A percentile compares a stretch with the other conserved stretches of the same genome.
phyloP scores from a whole-genome alignment of 495 filamentous ascomycete species.

The Daldinia decipiens region DNA sequence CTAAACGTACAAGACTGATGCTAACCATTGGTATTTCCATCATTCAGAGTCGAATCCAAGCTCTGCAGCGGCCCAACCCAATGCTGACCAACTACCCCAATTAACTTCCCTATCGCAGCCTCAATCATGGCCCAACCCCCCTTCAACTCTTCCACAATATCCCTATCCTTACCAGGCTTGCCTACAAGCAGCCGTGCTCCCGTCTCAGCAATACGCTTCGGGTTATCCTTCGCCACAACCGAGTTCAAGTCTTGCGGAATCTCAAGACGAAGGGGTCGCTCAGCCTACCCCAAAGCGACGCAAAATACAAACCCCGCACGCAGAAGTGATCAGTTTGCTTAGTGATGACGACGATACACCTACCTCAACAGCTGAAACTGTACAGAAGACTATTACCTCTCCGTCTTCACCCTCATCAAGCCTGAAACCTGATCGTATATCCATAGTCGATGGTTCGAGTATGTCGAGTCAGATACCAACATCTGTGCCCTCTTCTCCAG shows the following conservation, averaged over 20 bases:
- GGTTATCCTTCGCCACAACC: background rate
- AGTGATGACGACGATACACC: conserved; percentile 22
- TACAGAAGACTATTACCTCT: background rate
- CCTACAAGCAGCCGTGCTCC: background rate
- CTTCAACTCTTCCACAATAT: background rate
- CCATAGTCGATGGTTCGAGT: background rate
- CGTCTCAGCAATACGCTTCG: conserved; percentile 1
- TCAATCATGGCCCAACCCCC: conserved; percentile 3
- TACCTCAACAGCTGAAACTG: background rate
- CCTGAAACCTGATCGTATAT: background rate
- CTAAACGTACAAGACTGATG: background rate
- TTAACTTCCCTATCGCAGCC: background rate
- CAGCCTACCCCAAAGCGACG: conserved; percentile 18
- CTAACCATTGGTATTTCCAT: background rate
- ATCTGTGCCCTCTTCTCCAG: conserved; percentile 17
- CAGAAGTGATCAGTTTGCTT: conserved; percentile 29
- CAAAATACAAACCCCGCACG: background rate
- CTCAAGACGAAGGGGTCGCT: background rate
- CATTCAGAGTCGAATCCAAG: background rate
- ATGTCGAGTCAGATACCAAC: conserved; percentile 1
- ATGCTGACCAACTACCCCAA: background rate
- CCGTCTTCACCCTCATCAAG: background rate
- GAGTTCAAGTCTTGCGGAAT: background rate
- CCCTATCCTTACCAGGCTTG: conserved; percentile 2
- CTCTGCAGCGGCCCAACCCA: background rate